phyloP scores from a whole-genome alignment of 148 eudicot species.

The Salicornia ramosissima region DNA sequence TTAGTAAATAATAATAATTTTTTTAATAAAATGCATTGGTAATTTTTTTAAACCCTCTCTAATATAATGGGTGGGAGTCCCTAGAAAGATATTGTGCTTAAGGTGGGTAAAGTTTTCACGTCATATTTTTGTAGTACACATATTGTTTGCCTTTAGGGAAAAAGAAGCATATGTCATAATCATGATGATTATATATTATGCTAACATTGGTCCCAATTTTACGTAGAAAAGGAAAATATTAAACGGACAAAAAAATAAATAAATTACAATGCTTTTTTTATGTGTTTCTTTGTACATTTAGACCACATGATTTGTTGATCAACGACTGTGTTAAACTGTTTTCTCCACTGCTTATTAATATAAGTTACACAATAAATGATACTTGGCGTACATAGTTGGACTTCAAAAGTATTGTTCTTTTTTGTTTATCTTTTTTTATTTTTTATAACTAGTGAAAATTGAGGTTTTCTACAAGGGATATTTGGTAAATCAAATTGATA shows the following conservation, averaged over 20 bases:
- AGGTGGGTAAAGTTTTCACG: constrained; percentile 9
- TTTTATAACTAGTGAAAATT: background rate
- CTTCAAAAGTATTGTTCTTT: background rate
- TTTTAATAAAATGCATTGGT: no score
- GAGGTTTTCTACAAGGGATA: no score
- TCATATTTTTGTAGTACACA: constrained; percentile 11
- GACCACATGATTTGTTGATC: background rate
- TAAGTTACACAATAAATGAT: background rate
- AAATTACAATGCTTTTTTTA: background rate
- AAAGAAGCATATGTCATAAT: constrained; percentile 25
- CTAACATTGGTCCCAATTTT: constrained; percentile 10
- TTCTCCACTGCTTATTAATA: background rate
- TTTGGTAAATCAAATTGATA: no score
- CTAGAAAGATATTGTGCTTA: constrained; percentile 27
- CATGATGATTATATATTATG: constrained; percentile 17
- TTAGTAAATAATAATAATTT: no score
- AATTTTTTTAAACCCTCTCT: no score
- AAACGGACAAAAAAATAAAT: background rate
- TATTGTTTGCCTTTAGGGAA: constrained; percentile 18
- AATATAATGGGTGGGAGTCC: constrained; percentile 13
- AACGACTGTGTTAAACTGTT: constrained; percentile 1
- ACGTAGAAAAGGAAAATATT: constrained; percentile 1
- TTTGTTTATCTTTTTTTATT: background rate
- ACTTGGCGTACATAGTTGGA: background rate
- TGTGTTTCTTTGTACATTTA: constrained; percentile 13